Conservation (phyloP, 2,329 filamentous ascomycete species). For the Fusarium cyanostomum region DNA sequence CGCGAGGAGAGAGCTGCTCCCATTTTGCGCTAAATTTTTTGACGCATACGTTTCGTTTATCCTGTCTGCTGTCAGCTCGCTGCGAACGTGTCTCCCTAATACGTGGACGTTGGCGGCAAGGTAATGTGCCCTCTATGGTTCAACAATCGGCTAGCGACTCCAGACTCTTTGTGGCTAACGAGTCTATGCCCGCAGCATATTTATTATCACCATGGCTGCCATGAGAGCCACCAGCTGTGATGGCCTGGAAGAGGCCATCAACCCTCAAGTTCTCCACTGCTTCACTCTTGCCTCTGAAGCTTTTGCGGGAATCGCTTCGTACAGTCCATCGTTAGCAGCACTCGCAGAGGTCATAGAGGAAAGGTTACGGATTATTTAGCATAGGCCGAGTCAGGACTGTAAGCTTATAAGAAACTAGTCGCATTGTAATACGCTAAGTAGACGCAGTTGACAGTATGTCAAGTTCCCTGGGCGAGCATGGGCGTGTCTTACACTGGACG, state of each 20-base stretch:
- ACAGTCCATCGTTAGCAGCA: neutral
- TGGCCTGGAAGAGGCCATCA: neutral
- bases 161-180: too few relatives aligned
- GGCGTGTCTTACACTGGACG: too few relatives aligned
- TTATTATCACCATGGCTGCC: conserved; percentile 2
- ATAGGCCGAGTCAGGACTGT: neutral
- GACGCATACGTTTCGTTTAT: neutral
- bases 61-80: neutral
- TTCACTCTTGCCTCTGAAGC: neutral
- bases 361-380: neutral
- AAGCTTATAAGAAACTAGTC: neutral
- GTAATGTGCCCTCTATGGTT: neutral
- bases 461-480: too few relatives aligned
- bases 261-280: neutral
- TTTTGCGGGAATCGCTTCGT: neutral
- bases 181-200: neutral
- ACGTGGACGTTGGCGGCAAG: neutral
- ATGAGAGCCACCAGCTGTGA: neutral
- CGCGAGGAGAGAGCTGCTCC: neutral
- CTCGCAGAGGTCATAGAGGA: neutral
- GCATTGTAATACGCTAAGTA: too few relatives aligned
- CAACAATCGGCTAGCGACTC: neutral
- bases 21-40: conserved; percentile 4
- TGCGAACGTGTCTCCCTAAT: neutral
- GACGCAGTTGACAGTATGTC: too few relatives aligned